Conservation (phyloP, 2,329 filamentous ascomycete genomes). For the Niveomyces coronatus region DNA sequence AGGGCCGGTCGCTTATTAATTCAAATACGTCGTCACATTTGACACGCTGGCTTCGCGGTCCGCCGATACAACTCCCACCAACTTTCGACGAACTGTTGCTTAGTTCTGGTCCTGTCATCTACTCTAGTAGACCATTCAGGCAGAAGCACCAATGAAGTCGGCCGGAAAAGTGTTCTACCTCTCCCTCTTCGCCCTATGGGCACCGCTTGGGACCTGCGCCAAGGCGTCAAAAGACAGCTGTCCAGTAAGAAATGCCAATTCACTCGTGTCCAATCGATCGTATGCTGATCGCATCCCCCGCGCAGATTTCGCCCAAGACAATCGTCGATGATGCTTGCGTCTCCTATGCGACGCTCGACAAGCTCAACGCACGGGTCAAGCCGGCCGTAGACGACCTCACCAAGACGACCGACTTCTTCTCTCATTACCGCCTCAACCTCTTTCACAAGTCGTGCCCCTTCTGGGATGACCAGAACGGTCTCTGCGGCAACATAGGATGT, state of each 20-base stretch:
- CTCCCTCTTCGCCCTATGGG: constrained; percentile 46
- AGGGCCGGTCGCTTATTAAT: constrained; percentile 7
- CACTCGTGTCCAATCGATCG: constrained; percentile 9
- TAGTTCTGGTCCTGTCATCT: too few species aligned
- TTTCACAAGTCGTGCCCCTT: constrained; percentile 94
- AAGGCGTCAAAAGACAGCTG: constrained; percentile 35
- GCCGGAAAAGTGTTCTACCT: constrained; percentile 46
- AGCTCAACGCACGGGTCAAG: constrained; percentile 66
- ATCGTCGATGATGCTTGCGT: constrained; percentile 93
- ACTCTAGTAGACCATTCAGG: too few species aligned
- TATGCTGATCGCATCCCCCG: constrained; percentile 28
- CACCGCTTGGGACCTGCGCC: constrained; percentile 34
- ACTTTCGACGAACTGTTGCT: background rate
- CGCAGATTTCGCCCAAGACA: constrained; percentile 76
- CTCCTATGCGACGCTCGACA: constrained; percentile 83
- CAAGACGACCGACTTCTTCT: constrained; percentile 89
- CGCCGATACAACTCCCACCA: constrained; percentile 1
- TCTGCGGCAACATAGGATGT: constrained; percentile 96
- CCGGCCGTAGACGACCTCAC: constrained; percentile 74
- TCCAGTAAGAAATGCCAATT: constrained; percentile 33
- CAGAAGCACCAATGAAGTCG: constrained; percentile 34
- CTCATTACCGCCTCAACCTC: constrained; percentile 89
- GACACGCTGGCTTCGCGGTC: too few species aligned
- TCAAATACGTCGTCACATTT: background rate
- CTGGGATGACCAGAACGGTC: constrained; percentile 85